Evolutionary conservation across 148 eudicot species (phyloP), one percentile per base, ranked within the genome.

Genomic region (Rhododendron mucronatum): DNA sequence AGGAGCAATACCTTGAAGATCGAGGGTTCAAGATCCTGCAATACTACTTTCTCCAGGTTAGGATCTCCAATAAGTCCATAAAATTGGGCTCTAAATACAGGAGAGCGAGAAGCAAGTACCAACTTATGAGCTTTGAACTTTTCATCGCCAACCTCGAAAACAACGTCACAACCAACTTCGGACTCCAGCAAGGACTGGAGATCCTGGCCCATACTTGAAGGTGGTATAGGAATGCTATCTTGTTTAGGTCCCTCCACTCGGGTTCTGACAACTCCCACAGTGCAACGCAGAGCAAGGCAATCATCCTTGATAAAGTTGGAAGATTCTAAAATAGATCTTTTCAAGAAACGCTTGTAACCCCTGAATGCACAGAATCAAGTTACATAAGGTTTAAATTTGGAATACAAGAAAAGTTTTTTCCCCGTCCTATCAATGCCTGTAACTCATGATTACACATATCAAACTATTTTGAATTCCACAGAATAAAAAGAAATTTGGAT

Each of bases 261-360:
- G 63, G 84, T 92, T 85, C 91, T 93, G 65, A 96, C 99, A 82
- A 96, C 98, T 88, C 99, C 99, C 13, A 96, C 99, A 51, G 95
- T 95, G 89, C 99, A 96, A 85, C 89, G 89, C 94, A 96, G 87
- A 35, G 91, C 41, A 80, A 96, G 95, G 89, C 94, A 91, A 85
- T 96, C 98, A 81, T 91, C 91, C 85, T 92, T 89, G 84, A 96
- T 81, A 82, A 85, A 96, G 39, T 93, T 95, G n/a, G 99, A 96
- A 28, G 89, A 59, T 90, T 96, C 99, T 75, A 96, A 84, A 44
- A 65, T 47, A 45, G 91, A 23, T 88, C 99, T 93, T 81, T 91
- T 91, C 86, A 90, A 94, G 83, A 96, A 96, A 53, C 99, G 99
- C 86, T 95, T 96, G 90, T 96, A 96, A 59, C 99, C 99, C 99